These are phyloP conservation scores for Gamarada debralockiae DNA, from an alignment of 495 filamentous ascomycete species.

Conservation along the genomic window DNA sequence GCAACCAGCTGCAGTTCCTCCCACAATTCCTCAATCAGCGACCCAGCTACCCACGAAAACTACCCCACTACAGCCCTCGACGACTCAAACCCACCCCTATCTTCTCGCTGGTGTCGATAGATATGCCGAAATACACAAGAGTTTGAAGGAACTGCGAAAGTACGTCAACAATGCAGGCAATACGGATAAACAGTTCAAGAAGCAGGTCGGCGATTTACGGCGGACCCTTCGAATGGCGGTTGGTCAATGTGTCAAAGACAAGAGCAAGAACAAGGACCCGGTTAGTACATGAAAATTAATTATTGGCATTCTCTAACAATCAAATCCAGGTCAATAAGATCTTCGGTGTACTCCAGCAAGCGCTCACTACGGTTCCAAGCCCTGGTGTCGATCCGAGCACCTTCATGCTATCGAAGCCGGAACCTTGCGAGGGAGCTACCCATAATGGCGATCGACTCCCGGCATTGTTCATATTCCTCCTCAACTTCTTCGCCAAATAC, in stretches of 20 bases:
- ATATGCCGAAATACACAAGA: conserved; percentile 66
- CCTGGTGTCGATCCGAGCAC: conserved; percentile 61
- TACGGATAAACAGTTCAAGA: conserved; percentile 54
- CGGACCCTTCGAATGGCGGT: conserved; percentile 65
- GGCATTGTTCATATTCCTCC: conserved; percentile 71
- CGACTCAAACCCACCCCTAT: not conserved
- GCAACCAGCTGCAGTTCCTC: not conserved
- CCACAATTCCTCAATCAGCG: not conserved
- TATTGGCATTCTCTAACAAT: not conserved
- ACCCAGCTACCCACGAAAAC: not conserved
- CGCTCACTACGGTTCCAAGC: conserved; percentile 29
- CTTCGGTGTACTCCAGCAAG: not conserved
- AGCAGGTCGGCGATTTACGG: conserved; percentile 68
- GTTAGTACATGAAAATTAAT: conserved; percentile 32
- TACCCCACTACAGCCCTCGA: not conserved
- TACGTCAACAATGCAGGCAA: conserved; percentile 44
- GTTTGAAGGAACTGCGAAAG: conserved; percentile 67
- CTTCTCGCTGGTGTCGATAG: not conserved
- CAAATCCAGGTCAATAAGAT: not conserved
- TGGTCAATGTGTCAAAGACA: conserved; percentile 67
- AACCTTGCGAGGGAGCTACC: conserved; percentile 43
- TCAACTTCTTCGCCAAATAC: conserved; percentile 80
- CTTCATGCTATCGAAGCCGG: conserved; percentile 58
- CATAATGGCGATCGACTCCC: conserved; percentile 55
- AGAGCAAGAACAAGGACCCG: conserved; percentile 54